These are phyloP conservation scores for Populus hybrid DNA, from an alignment of 441 rosid species.

Conservation along the genomic window DNA sequence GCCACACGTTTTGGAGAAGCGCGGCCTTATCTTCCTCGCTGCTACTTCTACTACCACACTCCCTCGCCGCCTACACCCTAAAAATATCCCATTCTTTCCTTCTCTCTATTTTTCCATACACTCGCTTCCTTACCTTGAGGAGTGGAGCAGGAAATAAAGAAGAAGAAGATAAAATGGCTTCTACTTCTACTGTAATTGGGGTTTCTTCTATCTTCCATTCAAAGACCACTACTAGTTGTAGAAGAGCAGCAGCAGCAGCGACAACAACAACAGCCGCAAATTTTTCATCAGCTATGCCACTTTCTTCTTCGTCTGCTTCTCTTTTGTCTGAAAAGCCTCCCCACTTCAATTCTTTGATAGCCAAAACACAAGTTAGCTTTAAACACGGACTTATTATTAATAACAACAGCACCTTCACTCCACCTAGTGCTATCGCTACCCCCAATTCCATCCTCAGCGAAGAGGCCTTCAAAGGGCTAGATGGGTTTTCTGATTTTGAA, in stretches of 20 bases:
- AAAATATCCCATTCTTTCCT: not conserved
- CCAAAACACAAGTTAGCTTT: slow-evolving; percentile 5
- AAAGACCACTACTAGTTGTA: slow-evolving; percentile 41
- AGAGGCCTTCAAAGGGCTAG: slow-evolving; percentile 75
- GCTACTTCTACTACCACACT: not conserved
- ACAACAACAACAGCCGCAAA: slow-evolving; percentile 16
- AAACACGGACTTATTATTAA: not conserved
- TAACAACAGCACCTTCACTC: not conserved
- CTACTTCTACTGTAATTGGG: slow-evolving; percentile 40
- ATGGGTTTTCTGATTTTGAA: slow-evolving; percentile 40
- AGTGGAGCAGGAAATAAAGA: not conserved
- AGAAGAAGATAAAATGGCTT: slow-evolving; percentile 41
- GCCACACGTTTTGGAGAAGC: not conserved
- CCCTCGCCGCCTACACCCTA: not conserved
- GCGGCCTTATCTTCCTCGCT: not conserved
- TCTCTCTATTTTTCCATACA: too few species aligned
- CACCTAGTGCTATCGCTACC: slow-evolving; percentile 63
- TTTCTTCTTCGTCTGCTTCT: slow-evolving; percentile 23
- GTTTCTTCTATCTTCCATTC: slow-evolving; percentile 50
- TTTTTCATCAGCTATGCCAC: not conserved
- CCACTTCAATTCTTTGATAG: slow-evolving; percentile 47
- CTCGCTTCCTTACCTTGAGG: not conserved
- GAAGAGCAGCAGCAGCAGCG: slow-evolving; percentile 19
- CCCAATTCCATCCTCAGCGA: slow-evolving; percentile 83
- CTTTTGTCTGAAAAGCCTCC: slow-evolving; percentile 39